phyloP scores from a whole-genome alignment of 495 filamentous ascomycete species.

The Penicillium angulare region DNA sequence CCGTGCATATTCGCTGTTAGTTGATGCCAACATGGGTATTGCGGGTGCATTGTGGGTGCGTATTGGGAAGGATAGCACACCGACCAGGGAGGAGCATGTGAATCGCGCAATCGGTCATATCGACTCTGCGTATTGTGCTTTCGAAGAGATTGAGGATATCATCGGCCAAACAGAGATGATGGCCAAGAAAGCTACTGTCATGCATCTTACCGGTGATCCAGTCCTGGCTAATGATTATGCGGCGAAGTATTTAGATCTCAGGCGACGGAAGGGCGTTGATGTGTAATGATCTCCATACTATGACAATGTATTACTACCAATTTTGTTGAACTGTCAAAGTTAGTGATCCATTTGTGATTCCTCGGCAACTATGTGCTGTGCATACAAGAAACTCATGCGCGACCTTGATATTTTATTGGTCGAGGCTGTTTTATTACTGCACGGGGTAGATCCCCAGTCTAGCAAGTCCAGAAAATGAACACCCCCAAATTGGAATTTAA shows the following conservation, averaged over 20 bases:
- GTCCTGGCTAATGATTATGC: slow-evolving; percentile 73
- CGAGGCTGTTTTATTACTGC: too few species aligned
- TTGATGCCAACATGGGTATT: slow-evolving; percentile 80
- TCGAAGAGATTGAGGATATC: slow-evolving; percentile 70
- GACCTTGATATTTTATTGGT: too few species aligned
- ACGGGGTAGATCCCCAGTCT: too few species aligned
- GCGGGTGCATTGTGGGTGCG: slow-evolving; percentile 53
- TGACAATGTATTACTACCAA: too few species aligned
- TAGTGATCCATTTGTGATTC: neutral
- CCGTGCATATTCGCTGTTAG: slow-evolving; percentile 69
- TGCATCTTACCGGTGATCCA: slow-evolving; percentile 70
- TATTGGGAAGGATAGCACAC: slow-evolving; percentile 21
- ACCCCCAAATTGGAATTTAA: slow-evolving; percentile 5
- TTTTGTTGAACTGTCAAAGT: neutral
- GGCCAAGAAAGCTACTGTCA: slow-evolving; percentile 81
- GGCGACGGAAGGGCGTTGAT: slow-evolving; percentile 29
- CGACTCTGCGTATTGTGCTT: slow-evolving; percentile 66
- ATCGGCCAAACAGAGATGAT: slow-evolving; percentile 77
- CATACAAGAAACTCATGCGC: too few species aligned
- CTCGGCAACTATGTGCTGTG: too few species aligned
- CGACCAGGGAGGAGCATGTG: slow-evolving; percentile 55
- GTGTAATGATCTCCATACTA: too few species aligned
- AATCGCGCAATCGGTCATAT: slow-evolving; percentile 65
- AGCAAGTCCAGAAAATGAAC: neutral
- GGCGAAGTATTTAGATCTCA: slow-evolving; percentile 63